These are phyloP conservation scores for Arachnomyces sp. DNA, from an alignment of 2,329 filamentous ascomycete genomes.

Conservation along the genomic window DNA sequence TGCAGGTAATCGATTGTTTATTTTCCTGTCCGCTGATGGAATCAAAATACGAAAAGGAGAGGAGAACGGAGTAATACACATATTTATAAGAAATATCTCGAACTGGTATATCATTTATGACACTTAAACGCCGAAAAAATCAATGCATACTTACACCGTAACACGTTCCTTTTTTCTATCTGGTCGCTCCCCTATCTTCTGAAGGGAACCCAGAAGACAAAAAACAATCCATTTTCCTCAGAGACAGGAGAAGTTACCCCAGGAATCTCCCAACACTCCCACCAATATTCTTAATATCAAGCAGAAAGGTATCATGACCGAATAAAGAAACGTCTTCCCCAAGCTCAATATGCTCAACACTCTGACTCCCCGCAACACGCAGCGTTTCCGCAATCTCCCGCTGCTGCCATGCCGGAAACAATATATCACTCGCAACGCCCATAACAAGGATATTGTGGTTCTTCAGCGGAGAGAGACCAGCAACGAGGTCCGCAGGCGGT, in stretches of 20 bases:
- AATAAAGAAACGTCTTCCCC: constrained; percentile 92
- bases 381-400: constrained; percentile 84
- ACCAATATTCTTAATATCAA: constrained; percentile 88
- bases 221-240: too few species aligned
- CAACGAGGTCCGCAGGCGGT: constrained; percentile 72
- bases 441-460: constrained; percentile 80
- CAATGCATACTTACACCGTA: too few species aligned
- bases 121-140: too few species aligned
- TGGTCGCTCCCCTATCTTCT: too few species aligned
- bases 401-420: constrained; percentile 98
- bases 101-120: too few species aligned
- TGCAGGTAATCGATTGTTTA: too few species aligned
- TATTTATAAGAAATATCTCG: too few species aligned
- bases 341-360: constrained; percentile 80
- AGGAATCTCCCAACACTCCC: constrained; percentile 75
- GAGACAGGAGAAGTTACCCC: constrained; percentile 42
- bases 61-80: too few species aligned
- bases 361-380: constrained; percentile 65
- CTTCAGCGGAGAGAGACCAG: constrained; percentile 62
- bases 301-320: constrained; percentile 90
- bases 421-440: constrained; percentile 89
- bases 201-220: too few species aligned
- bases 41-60: too few species aligned
- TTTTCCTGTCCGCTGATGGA: too few species aligned
- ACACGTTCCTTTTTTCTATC: too few species aligned